Conservation (phyloP, 805 yeast genomes). For the Teunomyces funiuensis region DNA sequence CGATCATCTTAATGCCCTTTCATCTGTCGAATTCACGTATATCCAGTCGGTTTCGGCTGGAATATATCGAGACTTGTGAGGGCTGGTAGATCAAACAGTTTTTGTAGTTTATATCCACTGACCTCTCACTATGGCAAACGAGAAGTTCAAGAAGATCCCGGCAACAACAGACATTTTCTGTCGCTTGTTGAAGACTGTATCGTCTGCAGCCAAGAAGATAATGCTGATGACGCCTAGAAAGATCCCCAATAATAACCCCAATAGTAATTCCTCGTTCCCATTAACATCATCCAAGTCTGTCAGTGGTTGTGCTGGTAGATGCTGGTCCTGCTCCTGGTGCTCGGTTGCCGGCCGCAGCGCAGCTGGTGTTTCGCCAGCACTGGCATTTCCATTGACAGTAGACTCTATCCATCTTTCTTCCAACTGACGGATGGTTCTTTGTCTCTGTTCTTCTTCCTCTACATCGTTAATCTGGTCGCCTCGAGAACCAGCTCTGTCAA, state of each 20-base stretch:
- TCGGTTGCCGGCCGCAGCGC: conserved; percentile 5
- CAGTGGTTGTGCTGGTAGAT: conserved; percentile 13
- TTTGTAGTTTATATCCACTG: conserved; percentile 34
- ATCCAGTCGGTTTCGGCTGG: conserved; percentile 9
- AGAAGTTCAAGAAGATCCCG: conserved; percentile 67
- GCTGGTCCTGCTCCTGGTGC: conserved; percentile 9
- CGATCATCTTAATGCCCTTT: conserved; percentile 50
- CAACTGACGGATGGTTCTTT: conserved; percentile 51
- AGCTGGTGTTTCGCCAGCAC: conserved; percentile 13
- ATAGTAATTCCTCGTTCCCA: conserved; percentile 60
- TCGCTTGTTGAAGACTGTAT: conserved; percentile 58
- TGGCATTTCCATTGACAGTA: conserved; percentile 56
- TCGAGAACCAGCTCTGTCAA: conserved; percentile 14
- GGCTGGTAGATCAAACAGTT: conserved; percentile 49
- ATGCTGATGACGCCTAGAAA: conserved; percentile 68
- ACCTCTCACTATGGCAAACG: conserved; percentile 59
- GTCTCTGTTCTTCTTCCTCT: conserved; percentile 43
- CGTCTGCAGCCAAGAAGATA: conserved; percentile 59
- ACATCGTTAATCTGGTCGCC: conserved; percentile 30
- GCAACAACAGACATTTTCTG: conserved; percentile 68
- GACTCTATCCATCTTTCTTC: conserved; percentile 91
- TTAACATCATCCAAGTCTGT: conserved; percentile 31
- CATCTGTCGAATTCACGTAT: conserved; percentile 23
- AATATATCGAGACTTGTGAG: conserved; percentile 29
- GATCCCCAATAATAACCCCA: conserved; percentile 74